These are phyloP conservation scores for Nakaseomyces kungkrabaensis DNA, from an alignment of 1,139 yeast genomes.

Conservation along the genomic window DNA sequence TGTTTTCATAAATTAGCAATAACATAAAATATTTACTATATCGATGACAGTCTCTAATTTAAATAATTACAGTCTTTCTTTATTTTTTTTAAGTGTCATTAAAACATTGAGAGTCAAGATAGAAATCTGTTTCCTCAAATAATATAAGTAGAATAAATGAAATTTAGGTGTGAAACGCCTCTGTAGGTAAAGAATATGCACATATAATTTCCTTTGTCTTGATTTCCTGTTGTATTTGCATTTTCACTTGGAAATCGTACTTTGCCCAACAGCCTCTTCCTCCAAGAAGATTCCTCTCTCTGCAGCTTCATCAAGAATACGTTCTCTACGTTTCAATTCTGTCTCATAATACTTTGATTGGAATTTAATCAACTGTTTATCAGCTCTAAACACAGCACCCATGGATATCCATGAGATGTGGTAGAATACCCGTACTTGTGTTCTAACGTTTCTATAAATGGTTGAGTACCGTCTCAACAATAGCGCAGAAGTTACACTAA, in stretches of 20 bases:
- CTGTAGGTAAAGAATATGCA: no score
- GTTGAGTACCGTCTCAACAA: conserved; percentile 29
- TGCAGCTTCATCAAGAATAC: conserved; percentile 34
- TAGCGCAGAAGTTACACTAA: conserved; percentile 29
- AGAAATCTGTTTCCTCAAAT: no score
- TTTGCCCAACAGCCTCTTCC: conserved; percentile 22
- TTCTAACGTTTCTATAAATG: conserved; percentile 30
- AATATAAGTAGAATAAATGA: no score
- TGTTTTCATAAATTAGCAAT: neutral
- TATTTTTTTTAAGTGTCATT: no score
- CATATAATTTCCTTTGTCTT: no score
- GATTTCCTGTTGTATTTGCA: no score
- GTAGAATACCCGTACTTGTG: conserved; percentile 33
- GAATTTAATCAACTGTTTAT: conserved; percentile 31
- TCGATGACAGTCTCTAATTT: no score
- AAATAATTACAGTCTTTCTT: no score
- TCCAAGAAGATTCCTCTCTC: conserved; percentile 35
- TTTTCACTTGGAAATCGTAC: conserved; percentile 9
- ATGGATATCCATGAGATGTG: conserved; percentile 33
- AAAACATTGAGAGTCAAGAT: no score
- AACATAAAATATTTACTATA: neutral
- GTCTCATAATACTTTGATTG: conserved; percentile 28
- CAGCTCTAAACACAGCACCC: conserved; percentile 35
- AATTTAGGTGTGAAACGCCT: no score
- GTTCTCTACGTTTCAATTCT: conserved; percentile 28